Evolutionary conservation across 1,284 basidiomycete genomes (phyloP), one percentile per base, ranked within the genome.

Genomic region (Heterobasidion parviporum): DNA sequence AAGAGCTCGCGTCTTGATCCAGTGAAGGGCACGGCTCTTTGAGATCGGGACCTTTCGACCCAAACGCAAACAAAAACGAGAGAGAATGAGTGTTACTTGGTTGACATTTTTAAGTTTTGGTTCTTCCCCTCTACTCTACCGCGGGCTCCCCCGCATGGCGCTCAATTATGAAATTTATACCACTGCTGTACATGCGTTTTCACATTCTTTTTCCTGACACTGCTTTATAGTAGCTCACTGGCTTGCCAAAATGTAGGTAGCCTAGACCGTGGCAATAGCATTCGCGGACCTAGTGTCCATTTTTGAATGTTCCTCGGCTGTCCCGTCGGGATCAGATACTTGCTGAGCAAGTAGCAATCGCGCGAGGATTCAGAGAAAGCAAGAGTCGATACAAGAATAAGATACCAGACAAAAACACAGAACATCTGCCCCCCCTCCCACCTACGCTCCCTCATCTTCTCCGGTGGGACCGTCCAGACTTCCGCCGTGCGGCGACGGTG

Each of bases 401-500:
- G 38, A 41, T 41, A 41, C n/a, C 6, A 6, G 38, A 41, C 53
- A 34, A 34, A 35, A 46, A 38, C 10, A 48, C 12, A 48, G 46
- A 48, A 48, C n/a, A 20, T 48, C 46, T 16, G 46, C n/a, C 46
- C 12, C 10, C 38, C 2, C n/a, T 3, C 10, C 38, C 12, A 3
- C 8, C 38, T 10, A 41, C 35, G 36, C 26, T 33, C 38, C 26
- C 50, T 74, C 67, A 90, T 68, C 86, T 78, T 71, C 87, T 79
- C 62, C 87, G 78, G 59, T 85, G 79, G 32, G 86, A 78, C 35
- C 84, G 78, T 20, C 88, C 88, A 41, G 87, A 73, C 67, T 82
- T 86, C 59, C 82, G 74, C 56, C 77, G 72, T 45, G 78, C 84
- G 35, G 79, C 79, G 32, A 81, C 56, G 12, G 70, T 72, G 41